Evolutionary conservation across 345 rosid species (phyloP), one percentile per base, ranked within the genome.

Genomic region (Acer negundo): DNA sequence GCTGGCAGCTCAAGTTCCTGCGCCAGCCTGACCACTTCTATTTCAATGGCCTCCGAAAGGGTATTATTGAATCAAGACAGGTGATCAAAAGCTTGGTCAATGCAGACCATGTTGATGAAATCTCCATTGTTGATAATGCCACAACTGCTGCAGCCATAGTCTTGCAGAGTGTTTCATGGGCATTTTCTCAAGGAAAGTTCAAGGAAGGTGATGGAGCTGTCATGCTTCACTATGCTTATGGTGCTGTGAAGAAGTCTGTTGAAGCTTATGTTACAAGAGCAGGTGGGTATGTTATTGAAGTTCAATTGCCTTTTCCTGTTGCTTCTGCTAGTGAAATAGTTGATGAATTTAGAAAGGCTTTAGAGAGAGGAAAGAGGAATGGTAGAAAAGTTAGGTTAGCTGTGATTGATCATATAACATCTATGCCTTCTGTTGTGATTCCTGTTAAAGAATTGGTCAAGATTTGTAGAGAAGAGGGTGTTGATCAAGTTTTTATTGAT

Each of bases 51-150:
- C 97, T 95, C 69, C 79, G 82, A 59, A 80, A 87, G 15, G 85
- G 88, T 17, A 81, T 93, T 79, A 80, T 89, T 49, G 75, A 79
- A 10, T 93, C 98, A 0, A 85, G 98, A 63, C 64, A 80, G 17
- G 72, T 80, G 5, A 81, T 95, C 76, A 87, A 80, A 62, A 73
- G 85, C 10, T 67, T 95, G 12, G 82, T 95, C 82, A 95, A 95
- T 81, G 97, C 98, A 6, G 90, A 86, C 19, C 86, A 89, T 71
- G 90, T 86, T 13, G 86, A 85, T 2, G 97, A 95, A 55, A 76
- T 95, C 82, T 93, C 97, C 2, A 82, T 95, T 72, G 97, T 95
- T n/a, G 98, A 95, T 67, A 95, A 93, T 87, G 98, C 95, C 40
- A 93, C 98, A 69, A 93, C 98, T 12, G 98, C 98, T 5, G 98